phyloP scores from a whole-genome alignment of 257 asterid genomes.

The Solanum piurae region DNA sequence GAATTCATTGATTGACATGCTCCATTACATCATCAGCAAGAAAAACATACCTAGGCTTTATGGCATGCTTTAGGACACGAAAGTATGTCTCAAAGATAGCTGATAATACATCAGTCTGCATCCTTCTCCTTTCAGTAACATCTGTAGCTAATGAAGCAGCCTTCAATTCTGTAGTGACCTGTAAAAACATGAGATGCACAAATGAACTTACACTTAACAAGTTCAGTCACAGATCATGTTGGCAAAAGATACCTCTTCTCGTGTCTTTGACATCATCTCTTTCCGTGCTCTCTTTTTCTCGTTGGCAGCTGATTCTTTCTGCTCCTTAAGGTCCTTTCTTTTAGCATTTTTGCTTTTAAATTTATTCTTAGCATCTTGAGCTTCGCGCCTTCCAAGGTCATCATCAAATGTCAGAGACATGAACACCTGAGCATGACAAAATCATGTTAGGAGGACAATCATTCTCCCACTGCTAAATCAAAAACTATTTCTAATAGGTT shows the following conservation, averaged over 20 bases:
- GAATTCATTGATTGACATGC: background rate
- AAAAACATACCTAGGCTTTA: conserved; percentile 40
- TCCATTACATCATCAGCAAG: background rate
- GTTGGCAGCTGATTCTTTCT: conserved; percentile 41
- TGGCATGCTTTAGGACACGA: conserved; percentile 64
- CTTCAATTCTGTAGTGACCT: conserved; percentile 80
- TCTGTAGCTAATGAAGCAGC: conserved; percentile 82
- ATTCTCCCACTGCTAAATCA: background rate
- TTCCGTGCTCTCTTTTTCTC: conserved; percentile 57
- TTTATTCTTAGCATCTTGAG: conserved; percentile 36
- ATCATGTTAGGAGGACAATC: background rate
- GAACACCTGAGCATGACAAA: conserved; percentile 38
- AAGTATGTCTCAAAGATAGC: conserved; percentile 71
- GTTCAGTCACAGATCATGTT: background rate
- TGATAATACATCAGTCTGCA: conserved; percentile 76
- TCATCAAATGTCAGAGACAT: conserved; percentile 76
- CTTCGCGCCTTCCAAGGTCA: conserved; percentile 63
- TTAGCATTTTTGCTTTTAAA: conserved; percentile 41
- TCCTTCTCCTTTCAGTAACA: conserved; percentile 59
- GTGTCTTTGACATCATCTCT: conserved; percentile 60
- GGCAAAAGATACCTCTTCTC: conserved; percentile 60
- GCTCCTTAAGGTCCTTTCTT: conserved; percentile 50
- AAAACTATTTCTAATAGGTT: background rate
- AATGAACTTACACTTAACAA: conserved; percentile 2
- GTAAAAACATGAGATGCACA: conserved; percentile 11